Conservation (phyloP, 345 rosid species). For the Diplotaxis tenuifolia region DNA sequence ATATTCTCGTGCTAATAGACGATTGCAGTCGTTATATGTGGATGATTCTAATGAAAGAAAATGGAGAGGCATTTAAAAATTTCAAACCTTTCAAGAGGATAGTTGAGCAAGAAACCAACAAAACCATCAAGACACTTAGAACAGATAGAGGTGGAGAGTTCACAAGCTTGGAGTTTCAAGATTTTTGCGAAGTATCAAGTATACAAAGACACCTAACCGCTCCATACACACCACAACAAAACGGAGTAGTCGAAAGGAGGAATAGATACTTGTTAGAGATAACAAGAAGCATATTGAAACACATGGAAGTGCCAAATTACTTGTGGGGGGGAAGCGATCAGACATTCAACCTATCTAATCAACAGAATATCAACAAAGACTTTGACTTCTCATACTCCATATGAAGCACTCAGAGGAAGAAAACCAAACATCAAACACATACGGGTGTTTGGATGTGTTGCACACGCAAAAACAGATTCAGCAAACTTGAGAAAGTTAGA, state of each 20-base stretch:
- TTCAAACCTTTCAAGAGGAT: too few species aligned
- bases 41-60: too few species aligned
- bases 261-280: background rate
- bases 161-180: background rate
- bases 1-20: too few species aligned
- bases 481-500: too few species aligned
- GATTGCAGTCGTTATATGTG: too few species aligned
- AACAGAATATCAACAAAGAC: background rate
- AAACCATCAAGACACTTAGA: background rate
- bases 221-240: background rate
- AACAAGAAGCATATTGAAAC: background rate
- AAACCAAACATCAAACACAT: too few species aligned
- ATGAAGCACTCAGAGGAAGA: too few species aligned
- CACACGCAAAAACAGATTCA: too few species aligned
- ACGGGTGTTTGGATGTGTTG: too few species aligned
- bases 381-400: conserved; percentile 3
- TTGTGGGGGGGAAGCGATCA: background rate
- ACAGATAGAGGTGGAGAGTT: background rate
- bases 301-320: background rate
- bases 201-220: background rate
- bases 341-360: background rate
- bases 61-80: background rate
- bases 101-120: background rate
- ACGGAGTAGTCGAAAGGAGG: background rate
- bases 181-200: background rate